Conservation (phyloP, 805 yeast genomes). For the Barnettozyma wickerhamii region DNA sequence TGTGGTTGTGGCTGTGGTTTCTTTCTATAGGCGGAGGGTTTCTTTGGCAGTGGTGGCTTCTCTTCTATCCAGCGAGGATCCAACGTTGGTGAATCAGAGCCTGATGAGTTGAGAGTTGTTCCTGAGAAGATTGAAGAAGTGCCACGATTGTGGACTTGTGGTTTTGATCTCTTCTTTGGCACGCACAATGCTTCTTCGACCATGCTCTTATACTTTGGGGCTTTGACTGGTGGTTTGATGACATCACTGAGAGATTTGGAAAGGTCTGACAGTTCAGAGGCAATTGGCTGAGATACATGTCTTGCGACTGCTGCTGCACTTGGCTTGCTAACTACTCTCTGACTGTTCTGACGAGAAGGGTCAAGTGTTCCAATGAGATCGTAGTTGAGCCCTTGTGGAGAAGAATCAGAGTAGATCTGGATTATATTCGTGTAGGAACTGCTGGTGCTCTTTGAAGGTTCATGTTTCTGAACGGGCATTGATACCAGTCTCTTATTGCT, state of each 20-base stretch:
- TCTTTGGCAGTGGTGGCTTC: constrained; percentile 2
- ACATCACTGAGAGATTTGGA: not conserved
- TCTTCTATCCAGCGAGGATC: not conserved
- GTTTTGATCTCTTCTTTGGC: not conserved
- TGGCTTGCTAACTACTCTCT: too few species aligned
- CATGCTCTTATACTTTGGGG: constrained; percentile 2
- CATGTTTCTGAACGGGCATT: not conserved
- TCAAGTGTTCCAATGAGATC: not conserved
- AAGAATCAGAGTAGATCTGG: constrained; percentile 3
- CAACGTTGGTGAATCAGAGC: not conserved
- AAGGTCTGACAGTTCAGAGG: not conserved
- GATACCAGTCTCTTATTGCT: constrained; percentile 1
- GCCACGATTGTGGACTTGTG: not conserved
- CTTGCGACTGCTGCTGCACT: too few species aligned
- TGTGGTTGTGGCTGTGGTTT: not conserved
- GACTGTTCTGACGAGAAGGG: not conserved
- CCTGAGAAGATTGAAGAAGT: constrained; percentile 2
- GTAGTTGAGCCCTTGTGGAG: not conserved
- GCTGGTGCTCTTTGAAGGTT: not conserved
- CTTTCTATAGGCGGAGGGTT: not conserved
- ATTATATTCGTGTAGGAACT: constrained; percentile 9
- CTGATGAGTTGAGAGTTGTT: not conserved
- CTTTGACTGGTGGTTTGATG: not conserved
- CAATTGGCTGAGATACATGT: not conserved
- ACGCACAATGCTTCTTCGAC: constrained; percentile 1